Evolutionary conservation across 345 rosid species (phyloP).

Genomic region (Gossypium turneri): DNA sequence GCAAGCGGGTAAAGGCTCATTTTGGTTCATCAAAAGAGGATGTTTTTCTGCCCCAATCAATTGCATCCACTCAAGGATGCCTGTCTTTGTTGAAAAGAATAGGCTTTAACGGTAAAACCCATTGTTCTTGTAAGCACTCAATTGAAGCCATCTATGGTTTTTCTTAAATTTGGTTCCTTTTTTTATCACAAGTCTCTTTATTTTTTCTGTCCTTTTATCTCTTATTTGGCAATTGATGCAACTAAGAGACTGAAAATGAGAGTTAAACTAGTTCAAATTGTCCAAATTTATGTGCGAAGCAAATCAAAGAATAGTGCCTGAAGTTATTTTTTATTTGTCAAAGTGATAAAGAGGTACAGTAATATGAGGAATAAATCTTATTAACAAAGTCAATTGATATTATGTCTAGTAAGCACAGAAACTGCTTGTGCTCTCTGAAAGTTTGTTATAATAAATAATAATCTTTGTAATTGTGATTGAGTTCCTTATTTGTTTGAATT

Average conservation of each 20-base stretch:
- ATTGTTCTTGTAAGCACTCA: conserved; percentile 1
- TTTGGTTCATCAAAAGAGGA: conserved; percentile 50
- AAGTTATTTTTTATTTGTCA: neutral
- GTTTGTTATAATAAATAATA: conserved; percentile 10
- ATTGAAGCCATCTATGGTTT: conserved; percentile 2
- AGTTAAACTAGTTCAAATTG: neutral
- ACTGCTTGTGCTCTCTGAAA: neutral
- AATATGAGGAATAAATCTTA: neutral
- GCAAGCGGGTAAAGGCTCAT: conserved; percentile 55
- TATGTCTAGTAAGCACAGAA: neutral
- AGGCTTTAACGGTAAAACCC: conserved; percentile 48
- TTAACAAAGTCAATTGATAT: neutral
- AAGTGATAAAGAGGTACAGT: neutral
- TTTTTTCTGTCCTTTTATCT: neutral
- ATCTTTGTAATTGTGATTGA: neutral
- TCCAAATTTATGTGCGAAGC: neutral
- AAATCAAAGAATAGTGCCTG: neutral
- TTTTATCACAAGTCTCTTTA: neutral
- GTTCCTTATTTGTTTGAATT: conserved; percentile 9
- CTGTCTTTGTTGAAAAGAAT: conserved; percentile 68
- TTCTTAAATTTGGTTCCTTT: neutral
- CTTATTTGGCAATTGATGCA: neutral
- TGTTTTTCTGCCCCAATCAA: conserved; percentile 28
- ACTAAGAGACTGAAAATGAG: neutral
- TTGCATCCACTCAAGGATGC: conserved; percentile 59